Percentiles rank a stretch among this genome's conserved stretches.
These are phyloP conservation scores for Petunia hybrid DNA, from an alignment of 305 asterid species.

Conservation along the genomic window DNA sequence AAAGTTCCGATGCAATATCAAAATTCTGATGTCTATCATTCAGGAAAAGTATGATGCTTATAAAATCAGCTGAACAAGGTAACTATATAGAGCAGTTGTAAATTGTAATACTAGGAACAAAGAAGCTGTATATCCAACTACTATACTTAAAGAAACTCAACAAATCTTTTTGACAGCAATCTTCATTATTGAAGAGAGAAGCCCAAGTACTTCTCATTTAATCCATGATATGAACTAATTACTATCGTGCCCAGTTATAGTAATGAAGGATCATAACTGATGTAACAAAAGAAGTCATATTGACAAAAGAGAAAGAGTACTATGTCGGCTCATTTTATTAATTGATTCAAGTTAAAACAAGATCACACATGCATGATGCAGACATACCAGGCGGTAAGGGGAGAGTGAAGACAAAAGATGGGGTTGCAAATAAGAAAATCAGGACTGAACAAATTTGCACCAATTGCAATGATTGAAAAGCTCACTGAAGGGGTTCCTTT, in stretches of 20 bases:
- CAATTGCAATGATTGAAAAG: background rate
- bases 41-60: constrained; percentile 7
- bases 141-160: background rate
- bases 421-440: constrained; percentile 16
- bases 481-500: background rate
- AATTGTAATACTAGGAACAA: background rate
- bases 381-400: background rate
- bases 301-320: background rate
- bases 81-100: background rate
- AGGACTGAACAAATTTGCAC: constrained; percentile 9
- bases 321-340: background rate
- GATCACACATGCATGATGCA: background rate
- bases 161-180: background rate
- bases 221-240: constrained; percentile 26
- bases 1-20: constrained; percentile 8
- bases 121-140: constrained; percentile 11
- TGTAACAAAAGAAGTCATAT: background rate
- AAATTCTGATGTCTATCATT: background rate
- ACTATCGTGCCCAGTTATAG: background rate
- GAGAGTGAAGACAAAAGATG: constrained; percentile 1
- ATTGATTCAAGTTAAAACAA: background rate
- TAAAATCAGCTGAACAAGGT: background rate
- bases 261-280: background rate
- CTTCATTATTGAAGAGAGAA: constrained; percentile 18
- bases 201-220: constrained; percentile 8